phyloP scores from a whole-genome alignment of 345 rosid genomes.

The Dovyalis caffra region DNA sequence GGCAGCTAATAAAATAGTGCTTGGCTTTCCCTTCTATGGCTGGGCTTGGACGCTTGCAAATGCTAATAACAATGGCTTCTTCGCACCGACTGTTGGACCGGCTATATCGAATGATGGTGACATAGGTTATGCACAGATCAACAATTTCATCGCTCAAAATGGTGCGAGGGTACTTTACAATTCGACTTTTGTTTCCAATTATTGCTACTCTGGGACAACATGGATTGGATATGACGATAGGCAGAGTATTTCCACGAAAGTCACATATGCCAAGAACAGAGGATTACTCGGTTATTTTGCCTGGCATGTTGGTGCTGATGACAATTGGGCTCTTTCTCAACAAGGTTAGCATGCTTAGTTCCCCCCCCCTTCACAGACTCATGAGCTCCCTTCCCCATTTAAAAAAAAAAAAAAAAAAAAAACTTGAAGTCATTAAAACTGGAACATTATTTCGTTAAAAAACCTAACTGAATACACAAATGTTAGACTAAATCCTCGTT shows the following conservation, averaged over 20 bases:
- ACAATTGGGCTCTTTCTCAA: constrained; percentile 6
- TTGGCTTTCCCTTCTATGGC: constrained; percentile 29
- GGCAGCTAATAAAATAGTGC: constrained; percentile 14
- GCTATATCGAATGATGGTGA: constrained; percentile 8
- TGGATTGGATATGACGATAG: constrained; percentile 27
- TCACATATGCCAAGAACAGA: background rate
- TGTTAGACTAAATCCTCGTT: too few species aligned
- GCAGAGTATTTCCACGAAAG: constrained; percentile 8
- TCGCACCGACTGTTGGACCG: constrained; percentile 17
- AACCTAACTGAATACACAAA: too few species aligned
- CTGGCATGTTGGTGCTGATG: background rate
- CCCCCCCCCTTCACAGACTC: too few species aligned
- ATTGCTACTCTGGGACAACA: constrained; percentile 16
- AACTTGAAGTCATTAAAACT: too few species aligned
- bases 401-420: too few species aligned
- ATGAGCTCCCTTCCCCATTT: too few species aligned
- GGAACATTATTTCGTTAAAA: too few species aligned
- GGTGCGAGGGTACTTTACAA: constrained; percentile 1
- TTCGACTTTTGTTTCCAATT: constrained; percentile 4
- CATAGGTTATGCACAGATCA: constrained; percentile 8
- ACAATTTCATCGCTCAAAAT: constrained; percentile 4
- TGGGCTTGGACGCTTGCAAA: constrained; percentile 22
- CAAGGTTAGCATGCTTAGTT: background rate
- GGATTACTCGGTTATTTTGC: constrained; percentile 5
- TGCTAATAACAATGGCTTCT: constrained; percentile 18